Evolutionary conservation across 176 grass and related monocot genomes (phyloP).

Genomic region (Lolium rigidum): DNA sequence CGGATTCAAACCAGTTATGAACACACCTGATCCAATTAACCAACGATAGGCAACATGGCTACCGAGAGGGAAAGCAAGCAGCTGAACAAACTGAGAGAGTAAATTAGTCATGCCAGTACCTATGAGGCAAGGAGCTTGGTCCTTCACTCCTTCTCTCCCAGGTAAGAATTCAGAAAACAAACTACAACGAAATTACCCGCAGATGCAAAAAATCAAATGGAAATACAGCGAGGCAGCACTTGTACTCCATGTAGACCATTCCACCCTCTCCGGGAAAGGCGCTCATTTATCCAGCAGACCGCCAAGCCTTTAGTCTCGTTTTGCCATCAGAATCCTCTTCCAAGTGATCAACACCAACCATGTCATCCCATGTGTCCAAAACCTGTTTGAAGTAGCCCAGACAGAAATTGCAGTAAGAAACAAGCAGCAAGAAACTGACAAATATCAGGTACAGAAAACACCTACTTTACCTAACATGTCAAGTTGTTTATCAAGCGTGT

Average conservation of each 20-base stretch:
- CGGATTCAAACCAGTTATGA: too few species aligned
- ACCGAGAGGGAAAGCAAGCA: too few species aligned
- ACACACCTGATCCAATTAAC: too few species aligned
- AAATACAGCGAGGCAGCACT: slow-evolving; percentile 41
- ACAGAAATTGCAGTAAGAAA: slow-evolving; percentile 18
- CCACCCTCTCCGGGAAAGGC: slow-evolving; percentile 74
- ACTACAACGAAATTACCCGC: not conserved
- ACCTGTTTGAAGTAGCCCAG: slow-evolving; percentile 40
- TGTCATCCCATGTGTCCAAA: slow-evolving; percentile 84
- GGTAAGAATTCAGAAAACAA: slow-evolving; percentile 17
- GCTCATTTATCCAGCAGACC: slow-evolving; percentile 79
- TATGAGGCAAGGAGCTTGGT: too few species aligned
- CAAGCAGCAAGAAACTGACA: not conserved
- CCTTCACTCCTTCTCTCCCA: slow-evolving; percentile 52
- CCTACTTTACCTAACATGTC: slow-evolving; percentile 71
- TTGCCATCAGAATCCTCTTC: slow-evolving; percentile 97
- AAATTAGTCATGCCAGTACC: too few species aligned
- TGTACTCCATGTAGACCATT: slow-evolving; percentile 92
- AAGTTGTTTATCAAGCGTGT: slow-evolving; percentile 82
- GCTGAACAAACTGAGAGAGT: too few species aligned
- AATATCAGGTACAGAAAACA: slow-evolving; percentile 25
- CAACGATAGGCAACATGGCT: too few species aligned
- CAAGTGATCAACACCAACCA: slow-evolving; percentile 84
- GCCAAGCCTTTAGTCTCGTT: slow-evolving; percentile 63
- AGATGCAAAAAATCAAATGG: not conserved